Evolutionary conservation across 306 rosid genomes (phyloP).

Genomic region (Castanopsis chinensis): DNA sequence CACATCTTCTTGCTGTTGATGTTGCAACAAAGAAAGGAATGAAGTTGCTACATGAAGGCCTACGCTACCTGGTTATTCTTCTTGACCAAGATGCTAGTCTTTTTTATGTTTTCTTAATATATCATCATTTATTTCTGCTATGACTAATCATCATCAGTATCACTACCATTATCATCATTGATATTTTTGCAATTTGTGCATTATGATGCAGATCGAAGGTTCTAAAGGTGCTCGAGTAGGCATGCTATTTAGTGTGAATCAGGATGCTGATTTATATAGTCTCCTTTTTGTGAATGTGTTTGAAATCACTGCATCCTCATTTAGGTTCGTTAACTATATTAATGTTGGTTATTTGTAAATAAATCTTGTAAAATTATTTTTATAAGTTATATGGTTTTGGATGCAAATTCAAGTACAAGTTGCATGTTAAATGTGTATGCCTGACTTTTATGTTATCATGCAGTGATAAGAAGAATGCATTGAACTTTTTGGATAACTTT

Average conservation of each 20-base stretch:
- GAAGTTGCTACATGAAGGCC: slow-evolving; percentile 74
- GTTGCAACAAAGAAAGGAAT: slow-evolving; percentile 66
- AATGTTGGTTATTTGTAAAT: not conserved
- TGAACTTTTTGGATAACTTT: slow-evolving; percentile 70
- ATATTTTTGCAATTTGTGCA: slow-evolving; percentile 12
- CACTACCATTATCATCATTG: slow-evolving; percentile 11
- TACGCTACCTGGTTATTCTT: slow-evolving; percentile 69
- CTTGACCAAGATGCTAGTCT: slow-evolving; percentile 14
- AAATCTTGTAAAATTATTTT: slow-evolving; percentile 10
- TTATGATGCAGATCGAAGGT: slow-evolving; percentile 64
- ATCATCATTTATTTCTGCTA: slow-evolving; percentile 4
- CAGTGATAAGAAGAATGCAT: slow-evolving; percentile 76
- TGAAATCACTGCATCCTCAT: slow-evolving; percentile 62
- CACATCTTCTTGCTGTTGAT: slow-evolving; percentile 85
- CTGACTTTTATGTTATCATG: slow-evolving; percentile 19
- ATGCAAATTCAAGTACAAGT: not conserved
- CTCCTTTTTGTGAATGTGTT: slow-evolving; percentile 68
- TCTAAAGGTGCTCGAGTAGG: slow-evolving; percentile 76
- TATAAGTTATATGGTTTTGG: not conserved
- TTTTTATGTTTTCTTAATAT: slow-evolving; percentile 15
- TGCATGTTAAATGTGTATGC: slow-evolving; percentile 23
- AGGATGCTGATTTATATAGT: slow-evolving; percentile 45
- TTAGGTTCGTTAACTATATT: slow-evolving; percentile 57
- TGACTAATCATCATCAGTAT: slow-evolving; percentile 12
- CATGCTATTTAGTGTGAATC: slow-evolving; percentile 59